These are phyloP conservation scores for Coemansia sp. DNA, from an alignment of 192 early-diverging fungal genomes.

Conservation along the genomic window DNA sequence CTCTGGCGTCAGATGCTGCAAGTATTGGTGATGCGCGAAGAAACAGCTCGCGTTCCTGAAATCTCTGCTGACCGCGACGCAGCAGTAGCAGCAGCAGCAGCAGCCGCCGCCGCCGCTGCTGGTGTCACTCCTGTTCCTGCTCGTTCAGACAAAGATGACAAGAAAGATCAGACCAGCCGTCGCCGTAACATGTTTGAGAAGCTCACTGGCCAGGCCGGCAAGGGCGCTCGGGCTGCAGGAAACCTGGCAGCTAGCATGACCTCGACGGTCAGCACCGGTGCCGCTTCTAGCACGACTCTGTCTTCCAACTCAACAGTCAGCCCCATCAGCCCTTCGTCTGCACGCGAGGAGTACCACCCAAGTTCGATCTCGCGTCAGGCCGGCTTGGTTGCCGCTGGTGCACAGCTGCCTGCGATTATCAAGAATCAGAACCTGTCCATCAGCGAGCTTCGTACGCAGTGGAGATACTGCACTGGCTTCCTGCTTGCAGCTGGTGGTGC, in stretches of 20 bases:
- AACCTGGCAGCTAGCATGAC: conserved; percentile 3
- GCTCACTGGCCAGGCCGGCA: conserved; percentile 44
- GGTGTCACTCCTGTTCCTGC: conserved; percentile 2
- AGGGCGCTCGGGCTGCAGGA: conserved; percentile 17
- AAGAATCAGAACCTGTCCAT: conserved; percentile 21
- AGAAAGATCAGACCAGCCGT: conserved; percentile 27
- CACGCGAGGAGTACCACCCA: conserved; percentile 21
- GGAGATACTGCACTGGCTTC: conserved; percentile 56
- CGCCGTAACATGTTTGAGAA: conserved; percentile 54
- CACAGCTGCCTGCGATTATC: conserved; percentile 48
- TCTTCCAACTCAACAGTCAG: background rate
- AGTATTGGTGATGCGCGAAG: conserved; percentile 53
- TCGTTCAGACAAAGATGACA: conserved; percentile 24
- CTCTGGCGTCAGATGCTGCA: conserved; percentile 58
- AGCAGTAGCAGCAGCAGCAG: background rate
- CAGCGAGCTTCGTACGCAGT: conserved; percentile 53
- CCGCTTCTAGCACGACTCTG: conserved; percentile 2
- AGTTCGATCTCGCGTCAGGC: conserved; percentile 8
- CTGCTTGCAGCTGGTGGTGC: conserved; percentile 50
- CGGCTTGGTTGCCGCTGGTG: conserved; percentile 33
- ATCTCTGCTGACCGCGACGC: conserved; percentile 27
- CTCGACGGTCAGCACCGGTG: background rate
- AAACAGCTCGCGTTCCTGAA: conserved; percentile 42
- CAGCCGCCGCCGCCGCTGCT: conserved; percentile 3
- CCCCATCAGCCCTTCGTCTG: background rate